phyloP scores from a whole-genome alignment of 495 filamentous ascomycete genomes.

The Penicillium silybi region DNA sequence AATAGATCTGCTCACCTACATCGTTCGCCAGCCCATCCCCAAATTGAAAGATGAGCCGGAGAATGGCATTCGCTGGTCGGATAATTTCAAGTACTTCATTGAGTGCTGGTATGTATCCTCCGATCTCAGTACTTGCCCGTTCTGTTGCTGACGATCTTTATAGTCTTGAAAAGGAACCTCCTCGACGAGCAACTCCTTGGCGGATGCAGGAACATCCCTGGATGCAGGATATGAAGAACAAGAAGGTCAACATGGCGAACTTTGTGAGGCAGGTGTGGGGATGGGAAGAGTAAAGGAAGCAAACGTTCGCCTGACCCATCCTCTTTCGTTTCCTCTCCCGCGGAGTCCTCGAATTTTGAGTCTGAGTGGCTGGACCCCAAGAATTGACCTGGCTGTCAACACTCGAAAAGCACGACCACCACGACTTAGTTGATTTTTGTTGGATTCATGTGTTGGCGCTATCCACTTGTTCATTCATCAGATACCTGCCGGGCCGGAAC shows the following conservation, averaged over 20 bases:
- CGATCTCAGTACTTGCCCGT: neutral
- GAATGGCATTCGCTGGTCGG: slow-evolving; percentile 80
- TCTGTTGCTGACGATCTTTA: neutral
- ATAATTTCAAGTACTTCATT: slow-evolving; percentile 98
- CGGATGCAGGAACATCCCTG: slow-evolving; percentile 99
- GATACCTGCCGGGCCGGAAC: slow-evolving; percentile 25
- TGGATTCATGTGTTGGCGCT: slow-evolving; percentile 11
- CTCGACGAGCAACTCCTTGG: slow-evolving; percentile 87
- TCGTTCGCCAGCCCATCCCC: slow-evolving; percentile 92
- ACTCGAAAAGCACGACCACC: slow-evolving; percentile 24
- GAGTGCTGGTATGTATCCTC: slow-evolving; percentile 84
- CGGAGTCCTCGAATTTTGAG: slow-evolving; percentile 20
- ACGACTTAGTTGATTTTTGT: slow-evolving; percentile 16
- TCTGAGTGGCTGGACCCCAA: slow-evolving; percentile 40
- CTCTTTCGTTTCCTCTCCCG: slow-evolving; percentile 18
- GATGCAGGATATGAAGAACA: slow-evolving; percentile 92
- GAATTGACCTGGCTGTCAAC: slow-evolving; percentile 47
- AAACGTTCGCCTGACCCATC: slow-evolving; percentile 4
- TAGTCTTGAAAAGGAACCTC: slow-evolving; percentile 90
- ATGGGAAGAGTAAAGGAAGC: slow-evolving; percentile 59
- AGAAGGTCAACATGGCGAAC: slow-evolving; percentile 93
- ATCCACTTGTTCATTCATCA: slow-evolving; percentile 6
- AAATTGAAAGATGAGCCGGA: slow-evolving; percentile 92
- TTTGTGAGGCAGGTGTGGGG: slow-evolving; percentile 94
- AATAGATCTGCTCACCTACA: slow-evolving; percentile 94